Evolutionary conservation across 169 alveolate species (phyloP), one percentile per base, ranked within the genome.

Genomic region (Toxoplasma gondii): DNA sequence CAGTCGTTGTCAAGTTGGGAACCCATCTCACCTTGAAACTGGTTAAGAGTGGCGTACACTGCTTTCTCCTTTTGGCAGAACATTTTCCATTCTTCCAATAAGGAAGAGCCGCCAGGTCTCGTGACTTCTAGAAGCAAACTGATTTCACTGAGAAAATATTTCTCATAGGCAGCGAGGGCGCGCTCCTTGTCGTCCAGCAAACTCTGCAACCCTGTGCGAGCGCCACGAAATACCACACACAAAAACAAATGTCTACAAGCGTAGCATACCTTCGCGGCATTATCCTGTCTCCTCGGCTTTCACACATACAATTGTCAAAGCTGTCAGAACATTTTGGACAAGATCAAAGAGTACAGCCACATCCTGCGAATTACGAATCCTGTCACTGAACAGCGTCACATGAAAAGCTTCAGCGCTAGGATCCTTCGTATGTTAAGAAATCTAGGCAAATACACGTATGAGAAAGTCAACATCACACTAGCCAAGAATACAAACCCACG

Each of bases 31-130:
- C 97, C 95, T 43, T 98, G 98, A 90, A 99, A 98, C 94, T 96
- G 97, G 95, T 99, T 99, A 69, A 99, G 97, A 27, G 97, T 97
- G 38, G 97, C 97, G 96, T 98, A 99, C 36, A 99, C 96, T 36
- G 98, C 97, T 94, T 98, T 99, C 93, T 99, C 99, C 96, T 99
- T 99, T 64, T 96, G 94, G 93, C 99, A 96, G 95, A 98, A 98
- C 92, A 98, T 97, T 88, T 98, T 94, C 98, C 99, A 97, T 88
- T 99, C 99, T 96, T 98, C 99, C 43, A 99, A 96, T 54, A 97
- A 95, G 38, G 99, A 93, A 27, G 95, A 93, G 31, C 97, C 98
- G 82, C 98, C 98, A 0, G 98, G 97, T 91, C 98, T 94, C 2
- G 97, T 96, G 38, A 97, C 97, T 58, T 97, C 98, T 74, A 98